These are phyloP conservation scores for Alternaria tenuissima DNA, from an alignment of 2,329 filamentous ascomycete genomes.

Conservation along the genomic window DNA sequence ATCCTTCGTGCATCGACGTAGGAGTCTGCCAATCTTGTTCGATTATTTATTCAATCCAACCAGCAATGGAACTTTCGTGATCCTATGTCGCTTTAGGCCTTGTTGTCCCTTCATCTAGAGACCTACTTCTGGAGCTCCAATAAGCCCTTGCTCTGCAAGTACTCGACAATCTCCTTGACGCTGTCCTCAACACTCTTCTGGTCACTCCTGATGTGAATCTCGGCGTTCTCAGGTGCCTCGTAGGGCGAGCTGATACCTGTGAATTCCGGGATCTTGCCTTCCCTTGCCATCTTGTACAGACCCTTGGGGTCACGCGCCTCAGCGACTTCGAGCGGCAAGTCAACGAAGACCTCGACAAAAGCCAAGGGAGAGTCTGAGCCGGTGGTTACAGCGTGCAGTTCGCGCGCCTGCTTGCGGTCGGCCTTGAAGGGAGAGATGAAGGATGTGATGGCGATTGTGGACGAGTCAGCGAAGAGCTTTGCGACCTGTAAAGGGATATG, in stretches of 20 bases:
- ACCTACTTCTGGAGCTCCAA: constrained; percentile 46
- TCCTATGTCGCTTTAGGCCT: background rate
- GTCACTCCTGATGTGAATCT: constrained; percentile 86
- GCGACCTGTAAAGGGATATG: constrained; percentile 67
- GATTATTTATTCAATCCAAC: background rate
- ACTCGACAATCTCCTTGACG: constrained; percentile 82
- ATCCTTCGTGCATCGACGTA: background rate
- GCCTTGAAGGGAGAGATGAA: constrained; percentile 96
- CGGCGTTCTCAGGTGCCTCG: constrained; percentile 83
- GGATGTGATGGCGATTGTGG: constrained; percentile 87
- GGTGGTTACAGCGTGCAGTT: constrained; percentile 72
- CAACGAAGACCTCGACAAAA: constrained; percentile 94
- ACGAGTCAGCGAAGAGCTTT: constrained; percentile 92
- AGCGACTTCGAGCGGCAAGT: constrained; percentile 88
- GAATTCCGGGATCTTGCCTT: constrained; percentile 95
- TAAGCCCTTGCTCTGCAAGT: constrained; percentile 75
- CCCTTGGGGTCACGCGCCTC: constrained; percentile 98
- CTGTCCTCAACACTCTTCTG: constrained; percentile 87
- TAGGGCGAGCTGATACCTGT: constrained; percentile 96
- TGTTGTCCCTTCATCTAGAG: background rate
- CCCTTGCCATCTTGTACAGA: constrained; percentile 94
- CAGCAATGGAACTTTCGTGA: background rate
- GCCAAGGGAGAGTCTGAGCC: constrained; percentile 71
- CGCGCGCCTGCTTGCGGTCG: constrained; percentile 82
- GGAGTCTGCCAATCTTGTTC: background rate